A percentile compares a stretch with the other conserved stretches of the same genome.
phyloP scores from a whole-genome alignment of 352 stramenopile genomes.

The Globisporangium cylindrosporum region DNA sequence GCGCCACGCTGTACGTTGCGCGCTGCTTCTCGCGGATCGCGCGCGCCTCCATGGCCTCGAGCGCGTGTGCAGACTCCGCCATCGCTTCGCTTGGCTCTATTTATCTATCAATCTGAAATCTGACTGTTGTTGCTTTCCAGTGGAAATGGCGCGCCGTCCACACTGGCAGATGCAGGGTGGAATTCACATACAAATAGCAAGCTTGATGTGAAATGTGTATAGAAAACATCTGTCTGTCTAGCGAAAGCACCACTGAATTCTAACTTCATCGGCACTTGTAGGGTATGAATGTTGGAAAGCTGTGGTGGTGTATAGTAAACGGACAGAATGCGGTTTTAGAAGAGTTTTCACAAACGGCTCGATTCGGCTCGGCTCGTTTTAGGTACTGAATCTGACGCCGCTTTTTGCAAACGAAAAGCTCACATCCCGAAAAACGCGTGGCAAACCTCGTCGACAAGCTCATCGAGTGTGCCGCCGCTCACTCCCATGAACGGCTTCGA shows the following conservation, averaged over 20 bases:
- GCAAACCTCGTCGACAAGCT: neutral
- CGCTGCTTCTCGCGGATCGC: slow-evolving; percentile 64
- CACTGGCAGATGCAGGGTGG: neutral
- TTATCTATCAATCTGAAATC: neutral
- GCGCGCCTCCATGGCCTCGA: slow-evolving; percentile 57
- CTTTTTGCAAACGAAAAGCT: too few relatives aligned
- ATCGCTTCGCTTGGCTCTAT: neutral
- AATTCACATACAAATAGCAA: neutral
- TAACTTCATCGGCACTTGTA: too few relatives aligned
- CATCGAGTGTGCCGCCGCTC: neutral
- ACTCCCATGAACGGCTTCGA: slow-evolving; percentile 55
- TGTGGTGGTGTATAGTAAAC: too few relatives aligned
- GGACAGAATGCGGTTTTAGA: too few relatives aligned
- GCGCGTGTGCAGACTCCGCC: slow-evolving; percentile 19
- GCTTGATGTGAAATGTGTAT: too few relatives aligned
- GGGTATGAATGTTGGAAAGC: too few relatives aligned
- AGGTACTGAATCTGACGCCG: too few relatives aligned
- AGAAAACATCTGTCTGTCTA: too few relatives aligned
- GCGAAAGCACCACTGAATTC: too few relatives aligned
- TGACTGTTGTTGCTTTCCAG: neutral
- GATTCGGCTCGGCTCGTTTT: too few relatives aligned
- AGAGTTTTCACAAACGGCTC: too few relatives aligned
- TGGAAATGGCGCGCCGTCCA: neutral
- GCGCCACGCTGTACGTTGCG: slow-evolving; percentile 55
- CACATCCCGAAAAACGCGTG: slow-evolving; percentile 4